phyloP scores from a whole-genome alignment of 2,329 filamentous ascomycete species.

The Cryphonectria naterciae region DNA sequence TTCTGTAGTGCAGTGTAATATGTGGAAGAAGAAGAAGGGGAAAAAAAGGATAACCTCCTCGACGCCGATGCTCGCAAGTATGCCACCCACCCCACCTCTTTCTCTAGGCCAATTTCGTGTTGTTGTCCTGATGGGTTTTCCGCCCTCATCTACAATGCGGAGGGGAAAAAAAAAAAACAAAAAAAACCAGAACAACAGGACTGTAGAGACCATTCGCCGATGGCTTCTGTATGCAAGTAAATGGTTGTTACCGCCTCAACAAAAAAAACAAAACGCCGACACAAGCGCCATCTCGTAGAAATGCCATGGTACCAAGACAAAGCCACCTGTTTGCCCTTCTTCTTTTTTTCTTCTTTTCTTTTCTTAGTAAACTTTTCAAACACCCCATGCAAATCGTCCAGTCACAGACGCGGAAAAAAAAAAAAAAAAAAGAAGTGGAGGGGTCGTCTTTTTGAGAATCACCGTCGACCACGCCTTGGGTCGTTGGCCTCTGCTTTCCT shows the following conservation, averaged over 20 bases:
- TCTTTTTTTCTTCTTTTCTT: not conserved
- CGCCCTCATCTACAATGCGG: not conserved
- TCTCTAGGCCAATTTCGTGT: not conserved
- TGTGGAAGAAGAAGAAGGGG: not conserved
- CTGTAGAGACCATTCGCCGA: conserved; percentile 5
- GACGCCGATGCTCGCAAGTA: conserved; percentile 9
- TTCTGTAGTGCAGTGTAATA: conserved; percentile 7
- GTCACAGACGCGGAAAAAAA: not conserved
- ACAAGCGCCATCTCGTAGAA: not conserved
- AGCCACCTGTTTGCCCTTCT: not conserved
- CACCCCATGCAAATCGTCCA: not conserved
- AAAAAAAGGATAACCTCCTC: not conserved
- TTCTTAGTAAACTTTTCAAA: not conserved
- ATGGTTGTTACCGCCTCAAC: not conserved
- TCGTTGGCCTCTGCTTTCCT: conserved; percentile 79
- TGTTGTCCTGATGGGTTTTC: not conserved
- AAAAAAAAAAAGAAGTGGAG: not conserved
- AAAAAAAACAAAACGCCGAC: not conserved
- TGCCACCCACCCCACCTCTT: not conserved
- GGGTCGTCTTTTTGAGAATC: conserved; percentile 14
- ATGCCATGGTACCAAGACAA: not conserved
- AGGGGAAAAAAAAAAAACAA: not conserved
- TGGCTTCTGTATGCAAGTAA: not conserved
- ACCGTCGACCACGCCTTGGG: conserved; percentile 70
- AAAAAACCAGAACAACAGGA: not conserved